A percentile compares a stretch with the other conserved stretches of the same genome.
Conservation (phyloP, 768 basidiomycete species). For the Strobilomyces confusus region DNA sequence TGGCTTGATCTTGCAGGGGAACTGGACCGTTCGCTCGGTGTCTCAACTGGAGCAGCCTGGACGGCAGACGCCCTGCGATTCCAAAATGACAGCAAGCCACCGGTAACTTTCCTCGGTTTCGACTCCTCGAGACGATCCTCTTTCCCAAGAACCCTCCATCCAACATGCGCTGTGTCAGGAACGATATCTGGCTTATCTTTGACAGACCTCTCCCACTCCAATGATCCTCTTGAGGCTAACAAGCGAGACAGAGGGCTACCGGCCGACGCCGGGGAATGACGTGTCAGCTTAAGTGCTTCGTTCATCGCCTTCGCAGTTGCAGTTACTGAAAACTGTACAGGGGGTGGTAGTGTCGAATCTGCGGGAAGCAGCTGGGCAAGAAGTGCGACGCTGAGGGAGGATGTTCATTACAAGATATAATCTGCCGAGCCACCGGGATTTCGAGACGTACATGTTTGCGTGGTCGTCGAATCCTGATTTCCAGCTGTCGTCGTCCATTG, state of each 20-base stretch:
- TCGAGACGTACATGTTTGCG: conserved; percentile 54
- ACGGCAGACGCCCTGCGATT: conserved; percentile 39
- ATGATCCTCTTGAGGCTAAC: conserved; percentile 65
- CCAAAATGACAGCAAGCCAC: conserved; percentile 74
- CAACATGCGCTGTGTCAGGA: conserved; percentile 55
- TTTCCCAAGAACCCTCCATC: conserved; percentile 70
- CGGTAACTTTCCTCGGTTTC: conserved; percentile 44
- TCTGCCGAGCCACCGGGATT: not conserved
- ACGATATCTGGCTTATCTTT: conserved; percentile 47
- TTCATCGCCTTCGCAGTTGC: conserved; percentile 55
- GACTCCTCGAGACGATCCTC: conserved; percentile 40
- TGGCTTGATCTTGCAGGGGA: conserved; percentile 30
- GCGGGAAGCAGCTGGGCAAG: conserved; percentile 46
- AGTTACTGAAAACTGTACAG: conserved; percentile 50
- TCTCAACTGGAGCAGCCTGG: conserved; percentile 18
- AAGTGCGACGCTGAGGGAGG: conserved; percentile 36
- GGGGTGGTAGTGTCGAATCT: conserved; percentile 47
- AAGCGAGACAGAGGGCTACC: conserved; percentile 69
- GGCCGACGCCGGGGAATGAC: conserved; percentile 49
- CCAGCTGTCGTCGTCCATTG: conserved; percentile 32
- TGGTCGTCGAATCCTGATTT: conserved; percentile 44
- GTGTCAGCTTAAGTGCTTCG: conserved; percentile 60
- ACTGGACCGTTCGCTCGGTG: conserved; percentile 14
- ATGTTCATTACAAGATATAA: conserved; percentile 3
- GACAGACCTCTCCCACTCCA: conserved; percentile 70